phyloP scores from a whole-genome alignment of 228 moss, liverwort and hornwort genomes.

The Sphagnum magellanicum region DNA sequence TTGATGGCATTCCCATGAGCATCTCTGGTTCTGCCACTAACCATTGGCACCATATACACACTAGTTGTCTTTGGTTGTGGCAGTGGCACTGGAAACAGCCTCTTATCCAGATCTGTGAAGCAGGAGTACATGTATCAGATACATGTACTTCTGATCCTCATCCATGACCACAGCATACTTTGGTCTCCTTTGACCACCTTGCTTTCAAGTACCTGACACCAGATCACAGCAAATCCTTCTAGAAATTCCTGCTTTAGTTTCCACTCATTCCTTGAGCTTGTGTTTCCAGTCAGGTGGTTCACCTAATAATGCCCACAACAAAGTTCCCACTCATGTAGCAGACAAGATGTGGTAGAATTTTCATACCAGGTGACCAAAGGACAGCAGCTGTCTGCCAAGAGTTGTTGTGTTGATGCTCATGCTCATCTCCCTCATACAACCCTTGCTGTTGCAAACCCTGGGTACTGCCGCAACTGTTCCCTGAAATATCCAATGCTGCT shows the following conservation, averaged over 20 bases:
- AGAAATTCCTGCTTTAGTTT: too few relatives aligned
- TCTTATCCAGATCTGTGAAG: slow-evolving; percentile 61
- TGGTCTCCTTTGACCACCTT: too few relatives aligned
- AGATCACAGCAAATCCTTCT: too few relatives aligned
- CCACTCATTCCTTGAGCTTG: too few relatives aligned
- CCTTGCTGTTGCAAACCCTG: slow-evolving; percentile 32
- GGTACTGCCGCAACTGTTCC: slow-evolving; percentile 16
- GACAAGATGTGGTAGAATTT: too few relatives aligned
- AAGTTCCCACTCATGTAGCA: too few relatives aligned
- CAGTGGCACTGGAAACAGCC: slow-evolving; percentile 69
- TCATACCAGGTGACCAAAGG: slow-evolving; percentile 57
- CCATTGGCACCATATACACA: slow-evolving; percentile 69
- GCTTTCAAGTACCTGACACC: too few relatives aligned
- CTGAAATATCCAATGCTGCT: slow-evolving; percentile 8
- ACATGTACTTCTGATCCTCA: too few relatives aligned
- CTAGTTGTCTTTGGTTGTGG: slow-evolving; percentile 37
- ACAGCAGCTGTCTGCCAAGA: slow-evolving; percentile 57
- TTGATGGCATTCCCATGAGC: slow-evolving; percentile 70
- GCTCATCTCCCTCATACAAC: slow-evolving; percentile 45
- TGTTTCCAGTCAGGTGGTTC: too few relatives aligned
- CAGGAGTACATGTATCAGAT: not conserved
- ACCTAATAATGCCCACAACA: too few relatives aligned
- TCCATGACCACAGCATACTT: too few relatives aligned
- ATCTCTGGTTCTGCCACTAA: slow-evolving; percentile 67
- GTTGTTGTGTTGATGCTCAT: slow-evolving; percentile 38